Conservation (phyloP, 2,329 filamentous ascomycete species). For the Alternaria panax region DNA sequence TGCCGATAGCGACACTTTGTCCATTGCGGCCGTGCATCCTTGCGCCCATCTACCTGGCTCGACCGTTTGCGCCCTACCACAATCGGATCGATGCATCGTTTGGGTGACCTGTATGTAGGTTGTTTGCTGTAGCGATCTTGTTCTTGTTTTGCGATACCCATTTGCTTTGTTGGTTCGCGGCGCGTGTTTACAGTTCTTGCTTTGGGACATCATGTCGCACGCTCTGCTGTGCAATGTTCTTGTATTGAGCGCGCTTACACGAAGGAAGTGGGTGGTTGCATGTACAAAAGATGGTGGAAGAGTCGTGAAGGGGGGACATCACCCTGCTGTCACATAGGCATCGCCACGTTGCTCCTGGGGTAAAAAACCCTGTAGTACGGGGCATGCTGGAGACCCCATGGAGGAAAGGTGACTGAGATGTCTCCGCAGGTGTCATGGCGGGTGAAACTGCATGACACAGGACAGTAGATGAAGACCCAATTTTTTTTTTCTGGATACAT, state of each 20-base stretch:
- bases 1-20: conserved; percentile 19
- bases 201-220: conserved; percentile 1
- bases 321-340: neutral
- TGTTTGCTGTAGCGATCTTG: neutral
- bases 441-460: conserved; percentile 15
- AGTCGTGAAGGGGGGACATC: neutral
- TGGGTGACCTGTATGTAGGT: conserved; percentile 17
- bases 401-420: neutral
- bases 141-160: conserved; percentile 21
- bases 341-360: conserved; percentile 9
- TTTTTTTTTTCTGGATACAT: neutral
- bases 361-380: conserved; percentile 11
- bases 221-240: neutral
- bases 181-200: neutral
- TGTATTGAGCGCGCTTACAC: neutral
- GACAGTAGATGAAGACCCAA: neutral
- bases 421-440: neutral
- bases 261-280: neutral
- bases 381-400: neutral
- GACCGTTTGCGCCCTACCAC: conserved; percentile 11
- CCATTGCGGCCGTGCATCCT: conserved; percentile 20
- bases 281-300: neutral
- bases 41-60: conserved; percentile 19
- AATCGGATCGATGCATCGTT: conserved; percentile 2
- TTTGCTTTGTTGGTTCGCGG: conserved; percentile 1